Evolutionary conservation across 441 rosid species (phyloP).

Genomic region (Arabidopsis lyrata): DNA sequence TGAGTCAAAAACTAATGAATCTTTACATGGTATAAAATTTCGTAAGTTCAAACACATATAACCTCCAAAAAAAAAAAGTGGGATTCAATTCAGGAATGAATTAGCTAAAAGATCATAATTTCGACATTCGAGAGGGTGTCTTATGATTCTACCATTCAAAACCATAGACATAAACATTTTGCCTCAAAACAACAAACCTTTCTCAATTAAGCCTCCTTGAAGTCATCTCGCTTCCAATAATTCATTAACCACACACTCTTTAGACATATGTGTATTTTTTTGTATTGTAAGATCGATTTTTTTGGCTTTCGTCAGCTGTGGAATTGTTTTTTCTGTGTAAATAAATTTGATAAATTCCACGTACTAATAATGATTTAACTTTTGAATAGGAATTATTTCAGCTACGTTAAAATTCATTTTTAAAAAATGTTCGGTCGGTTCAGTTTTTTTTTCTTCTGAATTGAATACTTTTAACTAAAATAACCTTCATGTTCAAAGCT

Average conservation of each 20-base stretch:
- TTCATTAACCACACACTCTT: neutral
- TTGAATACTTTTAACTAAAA: neutral
- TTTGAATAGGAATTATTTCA: neutral
- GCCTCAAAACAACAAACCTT: neutral
- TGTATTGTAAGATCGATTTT: neutral
- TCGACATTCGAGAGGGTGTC: neutral
- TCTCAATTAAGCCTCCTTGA: constrained; percentile 5
- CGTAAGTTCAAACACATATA: neutral
- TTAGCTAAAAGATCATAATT: neutral
- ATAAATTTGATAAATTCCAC: neutral
- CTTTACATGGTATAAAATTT: neutral
- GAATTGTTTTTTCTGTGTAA: neutral
- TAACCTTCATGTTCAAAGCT: neutral
- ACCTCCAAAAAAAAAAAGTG: neutral
- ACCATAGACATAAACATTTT: neutral
- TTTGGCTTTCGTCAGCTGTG: neutral
- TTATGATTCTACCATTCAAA: neutral
- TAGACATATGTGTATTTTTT: neutral
- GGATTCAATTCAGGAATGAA: neutral
- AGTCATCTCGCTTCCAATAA: constrained; percentile 7
- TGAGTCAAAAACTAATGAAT: neutral
- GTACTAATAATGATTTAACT: too few relatives aligned
- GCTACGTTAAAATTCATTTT: neutral
- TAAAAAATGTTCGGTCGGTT: neutral
- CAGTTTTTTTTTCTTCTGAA: neutral